Evolutionary conservation across 179 eudicot genomes (phyloP).

Genomic region (Heliamphora pulchella): DNA sequence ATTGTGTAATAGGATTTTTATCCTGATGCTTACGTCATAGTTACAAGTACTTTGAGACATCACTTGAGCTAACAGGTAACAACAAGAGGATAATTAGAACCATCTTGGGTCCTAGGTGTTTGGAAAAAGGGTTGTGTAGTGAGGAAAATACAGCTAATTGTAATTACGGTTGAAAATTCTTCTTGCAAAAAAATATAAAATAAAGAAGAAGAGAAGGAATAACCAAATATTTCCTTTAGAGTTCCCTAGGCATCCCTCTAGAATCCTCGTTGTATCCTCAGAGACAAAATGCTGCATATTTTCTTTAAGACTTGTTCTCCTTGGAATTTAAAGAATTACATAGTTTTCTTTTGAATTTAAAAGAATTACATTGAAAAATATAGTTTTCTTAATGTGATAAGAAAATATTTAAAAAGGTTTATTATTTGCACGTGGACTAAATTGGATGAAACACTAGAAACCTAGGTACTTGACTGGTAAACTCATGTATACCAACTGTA

Average conservation of each 20-base stretch:
- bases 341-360: too few relatives aligned
- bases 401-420: too few relatives aligned
- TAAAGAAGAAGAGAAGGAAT: not conserved
- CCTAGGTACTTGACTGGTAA: not conserved
- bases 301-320: conserved; percentile 1
- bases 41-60: not conserved
- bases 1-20: not conserved
- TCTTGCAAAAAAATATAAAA: not conserved
- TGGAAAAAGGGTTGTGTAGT: not conserved
- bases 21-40: not conserved
- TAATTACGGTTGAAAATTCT: not conserved
- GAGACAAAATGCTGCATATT: not conserved
- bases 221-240: not conserved
- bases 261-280: not conserved
- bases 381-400: too few relatives aligned
- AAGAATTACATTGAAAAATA: too few relatives aligned
- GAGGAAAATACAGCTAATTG: not conserved
- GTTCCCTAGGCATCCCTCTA: not conserved
- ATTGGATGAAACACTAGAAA: not conserved
- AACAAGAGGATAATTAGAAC: too few relatives aligned
- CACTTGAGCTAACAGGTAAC: not conserved
- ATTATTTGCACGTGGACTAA: not conserved
- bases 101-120: not conserved
- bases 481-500: not conserved
- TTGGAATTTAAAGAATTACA: not conserved